Base-by-base conservation (phyloP, 495 filamentous ascomycete genomes). In the Daldinia loculata region DNA sequence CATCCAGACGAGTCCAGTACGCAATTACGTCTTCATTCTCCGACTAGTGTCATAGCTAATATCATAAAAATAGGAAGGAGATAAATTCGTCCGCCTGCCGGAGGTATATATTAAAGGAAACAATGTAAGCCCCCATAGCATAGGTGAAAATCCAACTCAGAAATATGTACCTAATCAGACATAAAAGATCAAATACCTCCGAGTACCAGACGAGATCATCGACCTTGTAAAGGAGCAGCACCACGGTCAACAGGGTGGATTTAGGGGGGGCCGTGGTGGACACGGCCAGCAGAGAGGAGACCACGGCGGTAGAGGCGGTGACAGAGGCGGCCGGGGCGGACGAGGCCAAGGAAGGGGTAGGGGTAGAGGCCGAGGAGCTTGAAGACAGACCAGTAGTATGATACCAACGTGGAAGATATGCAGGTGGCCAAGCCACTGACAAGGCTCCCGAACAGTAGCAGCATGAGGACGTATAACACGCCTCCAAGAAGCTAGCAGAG, bases 51-150 rank as follows among this genome's bases (percentile, higher is more conserved):
- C 26, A 2, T 66, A 27, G 63, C 69, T 74, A 52, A 74, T 61
- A 39, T 29, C 36, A 50, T 4, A 39, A 32, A 39, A 58, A 51
- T 63, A 88, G 87, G 96, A 98, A 66, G 95, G 94, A 36, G 94
- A 98, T 78, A 93, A 90, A 69, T 99, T 99, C 80, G 92, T 91
- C 77, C 86, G 92, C 72, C 81, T 98, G 74, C 91, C 93, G 26
- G 95, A 99, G 78, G 93, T 95, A 52, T 99, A 99, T 79, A 91
- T 99, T 41, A 89, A 96, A 70, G 95, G 95, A 53, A 99, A 97
- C 79, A 98, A 98, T 78, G 95, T 98, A 83, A 57, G 88, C 39
- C 22, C 22, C 24, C 6, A 0, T 4, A 22, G 1, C 27, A 56
- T n/a, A 52, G 6, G 22, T 22, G 1, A 39, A 24, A 48, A 24